phyloP scores from a whole-genome alignment of 148 eudicot genomes.

The Agrostemma githago region DNA sequence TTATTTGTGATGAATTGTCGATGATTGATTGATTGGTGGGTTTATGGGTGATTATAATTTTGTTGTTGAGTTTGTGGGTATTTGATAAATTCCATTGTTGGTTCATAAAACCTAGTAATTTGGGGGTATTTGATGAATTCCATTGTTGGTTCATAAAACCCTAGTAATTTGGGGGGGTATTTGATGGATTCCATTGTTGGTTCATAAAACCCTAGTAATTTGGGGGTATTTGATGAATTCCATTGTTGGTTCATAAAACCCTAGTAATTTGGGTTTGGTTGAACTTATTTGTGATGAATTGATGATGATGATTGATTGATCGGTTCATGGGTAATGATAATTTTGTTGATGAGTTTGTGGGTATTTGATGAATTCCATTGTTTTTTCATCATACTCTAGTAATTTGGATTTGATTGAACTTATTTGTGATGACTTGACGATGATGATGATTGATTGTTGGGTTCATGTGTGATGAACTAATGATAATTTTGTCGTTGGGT shows the following conservation, averaged over 20 bases:
- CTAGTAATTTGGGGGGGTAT: no score
- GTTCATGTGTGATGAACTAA: not conserved
- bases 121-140: no score
- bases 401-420: not conserved
- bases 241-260: not conserved
- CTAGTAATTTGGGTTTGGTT: not conserved
- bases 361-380: no score
- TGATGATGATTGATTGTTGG: not conserved
- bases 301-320: not conserved
- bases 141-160: no score
- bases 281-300: no score
- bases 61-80: not conserved
- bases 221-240: not conserved
- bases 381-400: no score
- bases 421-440: not conserved
- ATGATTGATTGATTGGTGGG: no score
- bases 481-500: not conserved
- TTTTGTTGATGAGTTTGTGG: not conserved
- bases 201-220: no score
- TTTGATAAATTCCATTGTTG: not conserved
- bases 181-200: no score
- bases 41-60: no score
- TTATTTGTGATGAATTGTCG: no score
- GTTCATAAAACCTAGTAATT: not conserved
- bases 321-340: not conserved